phyloP scores from a whole-genome alignment of 345 rosid genomes.

The Psidium friedrichsthalianum region DNA sequence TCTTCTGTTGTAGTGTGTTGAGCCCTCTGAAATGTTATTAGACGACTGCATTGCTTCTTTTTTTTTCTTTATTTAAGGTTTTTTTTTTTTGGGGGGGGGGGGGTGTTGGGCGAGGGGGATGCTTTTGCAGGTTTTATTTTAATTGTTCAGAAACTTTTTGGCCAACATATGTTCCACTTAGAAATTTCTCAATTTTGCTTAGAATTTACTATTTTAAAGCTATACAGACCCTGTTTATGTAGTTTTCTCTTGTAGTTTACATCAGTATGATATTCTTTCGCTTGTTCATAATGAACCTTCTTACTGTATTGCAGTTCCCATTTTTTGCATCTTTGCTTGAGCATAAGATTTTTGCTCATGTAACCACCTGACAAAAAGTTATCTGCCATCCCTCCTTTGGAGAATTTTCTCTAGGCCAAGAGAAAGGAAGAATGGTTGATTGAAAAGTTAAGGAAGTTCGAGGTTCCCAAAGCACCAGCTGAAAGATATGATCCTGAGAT shows the following conservation, averaged over 20 bases:
- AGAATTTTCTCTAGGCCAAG: constrained; percentile 45
- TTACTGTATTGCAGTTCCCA: not conserved
- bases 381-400: not conserved
- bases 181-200: not conserved
- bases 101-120: not conserved
- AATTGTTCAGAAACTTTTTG: not conserved
- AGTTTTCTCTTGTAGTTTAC: not conserved
- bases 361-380: not conserved
- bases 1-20: not conserved
- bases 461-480: constrained; percentile 38
- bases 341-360: not conserved
- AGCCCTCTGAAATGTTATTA: not conserved
- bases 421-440: constrained; percentile 85
- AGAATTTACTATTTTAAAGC: not conserved
- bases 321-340: not conserved
- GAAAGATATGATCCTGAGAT: constrained; percentile 73
- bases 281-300: not conserved
- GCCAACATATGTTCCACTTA: not conserved
- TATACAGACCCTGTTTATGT: not conserved
- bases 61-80: not conserved
- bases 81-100: not conserved
- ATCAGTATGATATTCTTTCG: not conserved
- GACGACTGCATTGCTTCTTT: not conserved
- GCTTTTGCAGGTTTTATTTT: not conserved
- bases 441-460: constrained; percentile 77